Evolutionary conservation across 768 basidiomycete species (phyloP).

Genomic region (Boletellus ananiceps): DNA sequence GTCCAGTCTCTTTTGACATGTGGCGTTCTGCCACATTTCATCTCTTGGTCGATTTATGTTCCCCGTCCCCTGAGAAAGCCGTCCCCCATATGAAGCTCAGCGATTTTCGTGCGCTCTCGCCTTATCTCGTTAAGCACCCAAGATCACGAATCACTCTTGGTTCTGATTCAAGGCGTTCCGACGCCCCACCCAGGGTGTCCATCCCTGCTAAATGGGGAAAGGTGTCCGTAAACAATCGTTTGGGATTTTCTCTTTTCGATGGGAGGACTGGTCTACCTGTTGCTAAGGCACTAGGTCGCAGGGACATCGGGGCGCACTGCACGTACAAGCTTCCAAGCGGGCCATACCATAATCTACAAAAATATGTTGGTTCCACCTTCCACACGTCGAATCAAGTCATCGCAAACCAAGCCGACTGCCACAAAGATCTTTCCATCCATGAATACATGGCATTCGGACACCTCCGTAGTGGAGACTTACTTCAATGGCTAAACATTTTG

Average conservation of each 20-base stretch:
- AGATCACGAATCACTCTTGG: constrained; percentile 32
- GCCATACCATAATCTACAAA: constrained; percentile 34
- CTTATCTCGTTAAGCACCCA: constrained; percentile 2
- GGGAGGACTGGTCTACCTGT: constrained; percentile 7
- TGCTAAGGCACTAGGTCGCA: constrained; percentile 5
- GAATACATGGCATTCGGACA: constrained; percentile 43
- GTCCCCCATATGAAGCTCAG: constrained; percentile 1
- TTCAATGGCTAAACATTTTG: constrained; percentile 51
- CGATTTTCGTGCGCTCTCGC: not conserved
- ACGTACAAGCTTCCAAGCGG: constrained; percentile 30
- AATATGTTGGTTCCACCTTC: constrained; percentile 31
- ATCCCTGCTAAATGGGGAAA: constrained; percentile 14
- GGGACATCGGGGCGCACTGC: constrained; percentile 20
- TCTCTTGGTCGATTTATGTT: constrained; percentile 35
- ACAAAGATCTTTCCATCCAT: constrained; percentile 37
- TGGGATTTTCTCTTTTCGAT: constrained; percentile 32
- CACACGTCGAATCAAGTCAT: constrained; percentile 42
- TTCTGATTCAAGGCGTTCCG: constrained; percentile 32
- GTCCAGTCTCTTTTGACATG: not conserved
- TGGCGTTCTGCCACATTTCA: constrained; percentile 7
- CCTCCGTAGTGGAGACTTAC: constrained; percentile 38
- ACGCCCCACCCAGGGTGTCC: constrained; percentile 21
- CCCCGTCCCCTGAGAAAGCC: not conserved
- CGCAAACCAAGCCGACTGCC: constrained; percentile 40
- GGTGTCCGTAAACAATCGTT: constrained; percentile 29